Conservation (phyloP, 345 rosid species). For the Populus deltoides region DNA sequence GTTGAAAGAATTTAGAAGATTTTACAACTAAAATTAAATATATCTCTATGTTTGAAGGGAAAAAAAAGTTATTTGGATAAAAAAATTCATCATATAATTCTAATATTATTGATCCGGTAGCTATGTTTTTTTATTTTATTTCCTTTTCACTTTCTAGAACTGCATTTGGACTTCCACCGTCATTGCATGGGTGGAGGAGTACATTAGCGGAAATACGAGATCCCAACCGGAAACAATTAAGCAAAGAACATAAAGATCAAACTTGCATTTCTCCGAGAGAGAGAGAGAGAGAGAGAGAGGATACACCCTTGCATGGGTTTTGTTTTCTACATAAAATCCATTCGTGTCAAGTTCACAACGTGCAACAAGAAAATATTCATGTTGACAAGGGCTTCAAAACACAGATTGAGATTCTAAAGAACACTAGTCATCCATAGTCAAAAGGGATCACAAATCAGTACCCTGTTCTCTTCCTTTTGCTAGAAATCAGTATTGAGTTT, state of each 20-base stretch:
- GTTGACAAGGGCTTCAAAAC: not conserved
- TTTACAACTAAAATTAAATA: no score
- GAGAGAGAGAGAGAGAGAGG: no score
- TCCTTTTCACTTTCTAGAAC: not conserved
- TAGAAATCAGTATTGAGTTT: not conserved
- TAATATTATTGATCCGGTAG: no score
- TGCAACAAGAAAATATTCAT: not conserved
- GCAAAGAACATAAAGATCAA: not conserved
- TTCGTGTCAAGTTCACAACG: not conserved
- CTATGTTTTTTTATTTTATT: no score
- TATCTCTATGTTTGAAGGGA: no score
- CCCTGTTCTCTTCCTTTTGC: not conserved
- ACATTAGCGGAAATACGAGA: not conserved
- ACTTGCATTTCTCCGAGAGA: no score
- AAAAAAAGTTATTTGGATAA: no score
- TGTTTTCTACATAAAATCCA: not conserved
- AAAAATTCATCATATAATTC: no score
- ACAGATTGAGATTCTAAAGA: no score
- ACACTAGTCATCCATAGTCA: not conserved
- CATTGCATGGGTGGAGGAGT: not conserved
- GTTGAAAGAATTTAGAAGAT: no score
- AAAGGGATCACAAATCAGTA: not conserved
- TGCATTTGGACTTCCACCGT: not conserved
- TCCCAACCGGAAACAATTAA: not conserved
- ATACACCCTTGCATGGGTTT: not conserved